Percentiles rank a stretch among this genome's conserved stretches.
Evolutionary conservation across 345 rosid species (phyloP).

Genomic region (Lepidium africanum): DNA sequence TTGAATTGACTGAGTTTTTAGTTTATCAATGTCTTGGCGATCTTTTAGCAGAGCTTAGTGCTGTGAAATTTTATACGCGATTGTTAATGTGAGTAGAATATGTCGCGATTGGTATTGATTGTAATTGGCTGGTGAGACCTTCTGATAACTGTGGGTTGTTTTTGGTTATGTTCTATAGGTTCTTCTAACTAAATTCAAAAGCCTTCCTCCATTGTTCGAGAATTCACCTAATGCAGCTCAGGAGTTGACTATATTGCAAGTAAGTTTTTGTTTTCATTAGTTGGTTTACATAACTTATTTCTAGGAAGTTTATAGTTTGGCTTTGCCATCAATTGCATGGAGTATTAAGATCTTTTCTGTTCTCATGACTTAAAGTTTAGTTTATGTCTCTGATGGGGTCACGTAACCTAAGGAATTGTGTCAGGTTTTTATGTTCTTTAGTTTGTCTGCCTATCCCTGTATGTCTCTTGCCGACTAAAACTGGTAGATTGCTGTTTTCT

Average conservation of each 20-base stretch:
- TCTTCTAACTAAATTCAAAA: conserved; percentile 58
- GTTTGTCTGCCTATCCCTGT: no score
- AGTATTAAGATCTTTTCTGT: background rate
- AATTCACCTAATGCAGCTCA: conserved; percentile 51
- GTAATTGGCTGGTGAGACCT: background rate
- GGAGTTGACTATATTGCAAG: conserved; percentile 80
- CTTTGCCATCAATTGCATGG: background rate
- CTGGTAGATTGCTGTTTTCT: background rate
- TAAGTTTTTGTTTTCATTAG: conserved; percentile 17
- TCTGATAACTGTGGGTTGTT: background rate
- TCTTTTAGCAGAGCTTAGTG: background rate
- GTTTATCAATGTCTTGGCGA: background rate
- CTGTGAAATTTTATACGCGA: background rate
- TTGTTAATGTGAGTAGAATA: background rate
- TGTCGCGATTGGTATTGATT: background rate
- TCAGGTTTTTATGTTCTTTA: background rate
- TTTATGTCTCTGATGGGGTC: background rate
- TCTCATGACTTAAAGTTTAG: background rate
- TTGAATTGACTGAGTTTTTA: background rate
- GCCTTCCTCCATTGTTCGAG: conserved; percentile 90
- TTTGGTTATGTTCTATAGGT: conserved; percentile 43
- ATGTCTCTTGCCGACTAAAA: background rate
- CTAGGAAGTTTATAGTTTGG: background rate
- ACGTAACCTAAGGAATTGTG: background rate
- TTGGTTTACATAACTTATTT: background rate